phyloP scores from a whole-genome alignment of 106 monocot species.

The Acorus gramineus region DNA sequence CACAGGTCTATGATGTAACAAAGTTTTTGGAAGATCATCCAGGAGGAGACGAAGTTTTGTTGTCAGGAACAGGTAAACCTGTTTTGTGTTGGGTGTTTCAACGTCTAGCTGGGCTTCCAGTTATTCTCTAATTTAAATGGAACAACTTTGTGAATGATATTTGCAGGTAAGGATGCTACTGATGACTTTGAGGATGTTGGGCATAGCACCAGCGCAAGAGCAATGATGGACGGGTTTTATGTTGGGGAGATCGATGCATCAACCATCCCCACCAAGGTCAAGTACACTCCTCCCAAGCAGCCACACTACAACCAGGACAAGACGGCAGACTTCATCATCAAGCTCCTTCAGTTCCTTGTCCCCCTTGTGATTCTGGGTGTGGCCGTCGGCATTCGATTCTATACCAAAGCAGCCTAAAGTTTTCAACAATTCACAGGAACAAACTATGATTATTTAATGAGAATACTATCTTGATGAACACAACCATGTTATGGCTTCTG shows the following conservation, averaged over 20 bases:
- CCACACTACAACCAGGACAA: conserved; percentile 4
- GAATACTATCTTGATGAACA: too few relatives aligned
- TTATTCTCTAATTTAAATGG: too few relatives aligned
- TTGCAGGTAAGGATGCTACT: not conserved
- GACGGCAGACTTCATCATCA: not conserved
- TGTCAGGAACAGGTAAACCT: conserved; percentile 22
- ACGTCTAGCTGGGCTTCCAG: too few relatives aligned
- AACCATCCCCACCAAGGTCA: not conserved
- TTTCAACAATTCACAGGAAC: too few relatives aligned
- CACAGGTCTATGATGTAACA: conserved; percentile 32
- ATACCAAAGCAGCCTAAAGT: not conserved
- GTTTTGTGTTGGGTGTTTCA: not conserved
- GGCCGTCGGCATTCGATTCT: not conserved
- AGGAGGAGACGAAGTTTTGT: conserved; percentile 28
- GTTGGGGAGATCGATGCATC: conserved; percentile 1
- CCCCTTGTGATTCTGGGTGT: not conserved
- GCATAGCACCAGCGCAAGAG: not conserved
- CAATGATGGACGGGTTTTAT: not conserved
- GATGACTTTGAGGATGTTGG: conserved; percentile 3
- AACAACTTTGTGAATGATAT: too few relatives aligned
- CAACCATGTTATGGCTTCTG: too few relatives aligned
- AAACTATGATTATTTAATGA: too few relatives aligned
- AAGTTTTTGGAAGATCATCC: conserved; percentile 29
- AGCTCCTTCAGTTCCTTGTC: not conserved
- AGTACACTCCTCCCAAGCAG: not conserved